These are phyloP conservation scores for Limonium bicolor DNA, from an alignment of 148 eudicot genomes.

Conservation along the genomic window DNA sequence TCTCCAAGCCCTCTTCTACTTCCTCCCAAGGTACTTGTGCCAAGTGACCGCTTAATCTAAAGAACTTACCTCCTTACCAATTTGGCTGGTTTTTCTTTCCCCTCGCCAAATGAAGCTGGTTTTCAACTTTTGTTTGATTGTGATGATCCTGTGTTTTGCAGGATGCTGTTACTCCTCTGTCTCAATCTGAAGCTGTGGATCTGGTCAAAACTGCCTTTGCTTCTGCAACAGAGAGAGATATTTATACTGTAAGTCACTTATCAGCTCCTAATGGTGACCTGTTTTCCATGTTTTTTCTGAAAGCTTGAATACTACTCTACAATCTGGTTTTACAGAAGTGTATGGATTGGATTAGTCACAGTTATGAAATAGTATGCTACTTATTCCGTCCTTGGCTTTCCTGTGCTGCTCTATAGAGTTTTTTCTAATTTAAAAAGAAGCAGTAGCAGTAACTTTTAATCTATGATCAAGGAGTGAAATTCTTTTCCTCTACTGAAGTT, in stretches of 20 bases:
- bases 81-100: not conserved
- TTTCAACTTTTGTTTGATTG: not conserved
- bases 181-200: conserved; percentile 85
- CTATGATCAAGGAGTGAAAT: too few relatives aligned
- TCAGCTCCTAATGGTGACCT: not conserved
- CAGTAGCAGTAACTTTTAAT: too few relatives aligned
- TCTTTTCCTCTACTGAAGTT: too few relatives aligned
- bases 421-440: too few relatives aligned
- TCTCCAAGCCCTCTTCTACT: conserved; percentile 91
- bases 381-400: too few relatives aligned
- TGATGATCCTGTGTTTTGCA: too few relatives aligned
- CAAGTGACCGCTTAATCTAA: too few relatives aligned
- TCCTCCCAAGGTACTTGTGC: conserved; percentile 52
- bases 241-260: conserved; percentile 64
- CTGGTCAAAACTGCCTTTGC: conserved; percentile 95
- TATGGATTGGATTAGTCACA: too few relatives aligned
- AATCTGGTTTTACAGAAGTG: not conserved
- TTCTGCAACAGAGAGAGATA: conserved; percentile 96
- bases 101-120: not conserved
- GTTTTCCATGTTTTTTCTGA: not conserved
- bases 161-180: conserved; percentile 93
- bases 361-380: too few relatives aligned
- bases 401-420: too few relatives aligned
- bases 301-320: not conserved
- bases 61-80: conserved; percentile 8